Evolutionary conservation across 768 basidiomycete species (phyloP), one percentile per base, ranked within the genome.

Genomic region (Lactarius trivialis): DNA sequence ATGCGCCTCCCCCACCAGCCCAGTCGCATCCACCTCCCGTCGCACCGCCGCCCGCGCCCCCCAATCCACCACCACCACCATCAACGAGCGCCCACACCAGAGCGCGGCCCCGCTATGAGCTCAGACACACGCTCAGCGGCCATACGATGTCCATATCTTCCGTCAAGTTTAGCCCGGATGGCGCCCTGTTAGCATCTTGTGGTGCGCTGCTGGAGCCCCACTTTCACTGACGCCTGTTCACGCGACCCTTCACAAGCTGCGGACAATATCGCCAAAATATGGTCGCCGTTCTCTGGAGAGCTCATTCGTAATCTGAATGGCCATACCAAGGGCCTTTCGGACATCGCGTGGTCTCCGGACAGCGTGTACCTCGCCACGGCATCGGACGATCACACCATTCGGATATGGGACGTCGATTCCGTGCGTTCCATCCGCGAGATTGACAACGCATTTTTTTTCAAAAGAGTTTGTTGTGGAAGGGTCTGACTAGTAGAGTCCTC

Each of bases 81-180:
- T 6, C 39, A 19, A n/a, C 58, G 21, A 60, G 36, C 14, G 9
- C 79, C 65, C 75, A 81, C 64, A 74, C 68, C 19, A 72, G 74
- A 43, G 72, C 71, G 59, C 66, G 77, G 65, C 89, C 89, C n/a
- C 79, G 86, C 66, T 92, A 92, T 70, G 76, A 83, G 68, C 81
- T 87, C 2, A 77, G 78, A 54, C 84, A 88, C 72, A 83, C 81
- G 1, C 77, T 94, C 37, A 75, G 76, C 2, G 95, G 92, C 0
- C 94, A 98, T 71, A 85, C 84, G 7, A 82, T 84, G 69, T 87
- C 89, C 0, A 86, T 97, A 56, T 93, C 93, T 32, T 85, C 92
- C 21, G 86, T 95, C 63, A 92, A 91, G 72, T 98, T 97, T 73
- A 93, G 92, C 69, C 89, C 89, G 0, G 90, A 96, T 71, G 95